phyloP scores from a whole-genome alignment of 805 yeast genomes.

The Kluyveromyces siamensis region DNA sequence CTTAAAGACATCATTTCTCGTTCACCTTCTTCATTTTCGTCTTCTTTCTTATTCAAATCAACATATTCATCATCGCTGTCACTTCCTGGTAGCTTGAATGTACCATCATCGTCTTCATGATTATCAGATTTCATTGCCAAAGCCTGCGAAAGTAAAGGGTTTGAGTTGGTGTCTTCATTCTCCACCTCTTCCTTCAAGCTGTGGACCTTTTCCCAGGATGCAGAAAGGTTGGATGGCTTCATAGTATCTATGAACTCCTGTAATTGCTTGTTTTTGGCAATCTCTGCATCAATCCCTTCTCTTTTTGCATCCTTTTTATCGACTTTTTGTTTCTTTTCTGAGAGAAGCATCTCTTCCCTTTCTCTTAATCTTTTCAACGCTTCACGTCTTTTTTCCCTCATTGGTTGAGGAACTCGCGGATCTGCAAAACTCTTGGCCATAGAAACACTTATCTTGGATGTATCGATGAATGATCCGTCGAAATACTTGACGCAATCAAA shows the following conservation, averaged over 20 bases:
- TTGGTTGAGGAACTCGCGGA: slow-evolving; percentile 65
- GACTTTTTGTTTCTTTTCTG: slow-evolving; percentile 34
- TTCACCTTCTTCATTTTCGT: slow-evolving; percentile 31
- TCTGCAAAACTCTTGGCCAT: slow-evolving; percentile 82
- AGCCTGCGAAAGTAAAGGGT: slow-evolving; percentile 34
- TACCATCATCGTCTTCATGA: slow-evolving; percentile 13
- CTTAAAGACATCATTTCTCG: slow-evolving; percentile 42
- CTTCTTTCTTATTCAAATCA: slow-evolving; percentile 21
- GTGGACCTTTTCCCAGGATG: slow-evolving; percentile 54
- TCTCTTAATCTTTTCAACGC: slow-evolving; percentile 37
- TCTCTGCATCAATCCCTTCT: slow-evolving; percentile 45
- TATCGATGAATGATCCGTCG: slow-evolving; percentile 72
- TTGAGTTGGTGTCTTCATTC: slow-evolving; percentile 28
- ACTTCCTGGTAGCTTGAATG: slow-evolving; percentile 24
- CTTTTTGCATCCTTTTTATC: slow-evolving; percentile 22
- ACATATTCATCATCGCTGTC: slow-evolving; percentile 40
- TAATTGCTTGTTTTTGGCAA: slow-evolving; percentile 55
- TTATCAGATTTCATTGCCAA: slow-evolving; percentile 29
- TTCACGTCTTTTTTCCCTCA: slow-evolving; percentile 45
- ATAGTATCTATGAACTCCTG: slow-evolving; percentile 76
- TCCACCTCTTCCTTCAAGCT: slow-evolving; percentile 19
- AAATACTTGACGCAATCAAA: slow-evolving; percentile 66
- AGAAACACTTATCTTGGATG: slow-evolving; percentile 69
- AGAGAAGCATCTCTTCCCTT: slow-evolving; percentile 39
- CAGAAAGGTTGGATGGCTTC: slow-evolving; percentile 62